phyloP scores from a whole-genome alignment of 2,329 filamentous ascomycete genomes.

The Diaporthe aspalathi region DNA sequence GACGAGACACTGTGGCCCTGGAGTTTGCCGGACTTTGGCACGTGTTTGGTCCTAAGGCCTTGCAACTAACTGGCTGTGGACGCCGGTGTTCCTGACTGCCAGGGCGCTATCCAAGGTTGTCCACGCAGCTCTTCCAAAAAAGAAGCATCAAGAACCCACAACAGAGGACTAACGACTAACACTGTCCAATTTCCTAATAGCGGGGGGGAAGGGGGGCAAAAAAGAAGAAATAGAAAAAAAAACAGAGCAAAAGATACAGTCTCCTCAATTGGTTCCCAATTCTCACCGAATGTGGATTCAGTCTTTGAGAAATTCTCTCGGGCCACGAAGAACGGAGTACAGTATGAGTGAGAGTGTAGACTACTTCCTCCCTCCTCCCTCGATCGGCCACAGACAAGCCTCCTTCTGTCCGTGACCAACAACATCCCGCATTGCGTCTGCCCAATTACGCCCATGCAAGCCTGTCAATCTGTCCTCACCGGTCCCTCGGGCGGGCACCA shows the following conservation, averaged over 20 bases:
- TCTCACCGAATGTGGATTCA: slow-evolving; percentile 11
- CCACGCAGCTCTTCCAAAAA: not conserved
- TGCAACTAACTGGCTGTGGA: not conserved
- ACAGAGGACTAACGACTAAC: not conserved
- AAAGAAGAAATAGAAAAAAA: not conserved
- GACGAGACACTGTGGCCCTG: slow-evolving; percentile 1
- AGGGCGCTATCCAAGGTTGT: not conserved
- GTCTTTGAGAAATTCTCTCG: slow-evolving; percentile 25
- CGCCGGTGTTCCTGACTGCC: not conserved
- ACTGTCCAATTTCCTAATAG: not conserved
- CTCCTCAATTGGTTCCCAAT: not conserved
- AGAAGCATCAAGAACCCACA: slow-evolving; percentile 11
- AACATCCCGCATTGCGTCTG: not conserved
- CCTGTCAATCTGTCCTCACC: slow-evolving; percentile 28
- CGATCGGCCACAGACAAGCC: not conserved
- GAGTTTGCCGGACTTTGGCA: slow-evolving; percentile 19
- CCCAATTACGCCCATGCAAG: not conserved
- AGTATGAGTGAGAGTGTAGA: too few relatives aligned
- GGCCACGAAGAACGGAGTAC: slow-evolving; percentile 18
- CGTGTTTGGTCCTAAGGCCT: too few relatives aligned
- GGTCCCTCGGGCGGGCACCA: not conserved
- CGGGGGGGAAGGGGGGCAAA: too few relatives aligned
- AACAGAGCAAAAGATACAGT: not conserved
- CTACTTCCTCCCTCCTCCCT: not conserved
- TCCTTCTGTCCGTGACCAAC: slow-evolving; percentile 11